Evolutionary conservation across 495 filamentous ascomycete species (phyloP), one percentile per base, ranked within the genome.

Genomic region (Lepraria neglecta): DNA sequence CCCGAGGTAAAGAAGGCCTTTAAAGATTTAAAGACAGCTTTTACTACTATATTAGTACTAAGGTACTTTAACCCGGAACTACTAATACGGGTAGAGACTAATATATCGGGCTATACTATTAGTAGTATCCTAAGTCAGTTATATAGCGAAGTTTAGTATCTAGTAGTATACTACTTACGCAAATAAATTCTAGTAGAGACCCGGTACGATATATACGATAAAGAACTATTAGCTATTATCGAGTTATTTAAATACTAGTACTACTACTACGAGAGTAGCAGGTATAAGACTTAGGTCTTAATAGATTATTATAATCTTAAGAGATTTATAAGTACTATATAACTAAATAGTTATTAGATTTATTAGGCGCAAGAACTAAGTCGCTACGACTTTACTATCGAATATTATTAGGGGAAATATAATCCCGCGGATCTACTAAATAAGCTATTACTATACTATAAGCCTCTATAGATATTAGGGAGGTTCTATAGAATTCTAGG

Each of bases 251-350:
- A 54, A 24, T 17, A 31, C 2, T 54, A 54, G 19, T 7, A 5
- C 17, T 15, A 54, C 3, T 54, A 54, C 3, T n/a, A 31, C 9
- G 17, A 54, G 33, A 9, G 12, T 3, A 7, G 5, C 0, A 15
- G 15, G n/a, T 40, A 54, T 33, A 19, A 33, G 3, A 54, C 33
- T 54, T 31, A 17, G 15, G 11, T 54, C 6, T 10, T 33, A 10
- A 54, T 19, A 19, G 6, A 54, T 54, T 54, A 54, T 40, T 40
- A 54, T 54, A 54, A 54, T 6, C 6, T 54, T 0, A 54, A 54
- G 11, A 31, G 2, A 0, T 54, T 54, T 24, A 5, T 54, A 24
- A 54, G 1, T 1, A 7, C 11, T 2, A 54, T 17, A 1, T 17
- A 1, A n/a, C 5, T 54, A 38, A 54, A 10, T 40, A 9, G 6